phyloP scores from a whole-genome alignment of 345 rosid genomes.

The Corchorus capsularis region DNA sequence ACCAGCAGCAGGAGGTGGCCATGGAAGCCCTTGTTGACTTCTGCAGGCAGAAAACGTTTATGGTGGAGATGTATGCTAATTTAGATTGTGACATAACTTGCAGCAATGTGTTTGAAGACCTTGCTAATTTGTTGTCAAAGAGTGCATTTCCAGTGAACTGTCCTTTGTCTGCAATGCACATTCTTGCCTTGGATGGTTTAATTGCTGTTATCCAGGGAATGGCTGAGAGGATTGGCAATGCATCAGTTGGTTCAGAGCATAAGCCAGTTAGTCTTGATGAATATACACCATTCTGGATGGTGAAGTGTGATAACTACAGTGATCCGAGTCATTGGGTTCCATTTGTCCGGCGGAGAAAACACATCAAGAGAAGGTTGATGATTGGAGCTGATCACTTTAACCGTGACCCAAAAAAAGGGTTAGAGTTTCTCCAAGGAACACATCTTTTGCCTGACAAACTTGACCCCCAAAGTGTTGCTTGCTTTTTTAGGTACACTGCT shows the following conservation, averaged over 20 bases:
- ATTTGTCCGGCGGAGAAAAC: conserved; percentile 86
- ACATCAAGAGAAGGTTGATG: conserved; percentile 95
- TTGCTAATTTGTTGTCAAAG: conserved; percentile 88
- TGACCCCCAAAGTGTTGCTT: conserved; percentile 99
- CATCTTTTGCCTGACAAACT: conserved; percentile 98
- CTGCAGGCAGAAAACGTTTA: conserved; percentile 94
- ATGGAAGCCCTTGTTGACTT: conserved; percentile 99
- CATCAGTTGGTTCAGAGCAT: conserved; percentile 62
- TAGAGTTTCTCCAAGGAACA: conserved; percentile 97
- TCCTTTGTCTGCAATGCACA: conserved; percentile 95
- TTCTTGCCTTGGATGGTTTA: conserved; percentile 94
- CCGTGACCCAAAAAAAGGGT: conserved; percentile 98
- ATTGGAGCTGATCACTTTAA: conserved; percentile 99
- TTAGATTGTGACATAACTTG: conserved; percentile 99
- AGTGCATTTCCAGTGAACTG: conserved; percentile 98
- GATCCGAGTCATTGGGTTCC: conserved; percentile 93
- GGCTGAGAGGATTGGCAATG: conserved; percentile 97
- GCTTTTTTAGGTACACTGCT: conserved; percentile 95
- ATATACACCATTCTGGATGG: conserved; percentile 98
- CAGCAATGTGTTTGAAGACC: conserved; percentile 96
- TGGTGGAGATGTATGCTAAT: conserved; percentile 99
- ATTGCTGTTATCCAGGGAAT: conserved; percentile 97
- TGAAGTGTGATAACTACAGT: conserved; percentile 78
- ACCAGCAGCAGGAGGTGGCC: conserved; percentile 99
- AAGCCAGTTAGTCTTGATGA: conserved; percentile 76